phyloP scores from a whole-genome alignment of 495 filamentous ascomycete species.

The Aspergillus saccharolyticus region DNA sequence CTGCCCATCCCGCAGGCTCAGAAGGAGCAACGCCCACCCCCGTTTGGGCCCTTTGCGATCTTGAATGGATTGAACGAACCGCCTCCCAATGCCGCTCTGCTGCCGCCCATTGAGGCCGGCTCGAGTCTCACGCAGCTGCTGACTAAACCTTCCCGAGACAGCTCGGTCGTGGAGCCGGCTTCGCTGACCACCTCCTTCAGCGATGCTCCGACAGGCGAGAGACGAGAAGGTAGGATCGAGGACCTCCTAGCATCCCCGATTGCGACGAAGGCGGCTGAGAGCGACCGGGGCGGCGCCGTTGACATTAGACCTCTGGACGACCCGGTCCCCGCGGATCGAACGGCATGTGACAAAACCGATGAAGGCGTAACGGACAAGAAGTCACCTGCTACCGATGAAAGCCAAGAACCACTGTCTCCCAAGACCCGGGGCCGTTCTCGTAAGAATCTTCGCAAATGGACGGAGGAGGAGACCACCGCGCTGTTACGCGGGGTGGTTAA shows the following conservation, averaged over 20 bases:
- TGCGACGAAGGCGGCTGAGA: conserved; percentile 20
- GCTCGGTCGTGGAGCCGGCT: conserved; percentile 22
- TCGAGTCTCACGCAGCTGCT: conserved; percentile 38
- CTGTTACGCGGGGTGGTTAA: conserved; percentile 71
- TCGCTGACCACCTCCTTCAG: conserved; percentile 15
- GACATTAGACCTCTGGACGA: conserved; percentile 11
- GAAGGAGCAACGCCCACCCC: conserved; percentile 44
- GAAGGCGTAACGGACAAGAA: conserved; percentile 1
- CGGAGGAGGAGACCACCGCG: conserved; percentile 74
- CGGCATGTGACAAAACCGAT: neutral
- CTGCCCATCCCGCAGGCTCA: conserved; percentile 44
- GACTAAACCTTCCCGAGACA: conserved; percentile 31
- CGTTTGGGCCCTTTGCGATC: conserved; percentile 55
- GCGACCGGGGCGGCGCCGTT: conserved; percentile 10
- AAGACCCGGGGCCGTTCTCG: conserved; percentile 41
- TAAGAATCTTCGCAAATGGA: conserved; percentile 62
- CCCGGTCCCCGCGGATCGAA: neutral
- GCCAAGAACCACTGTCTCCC: conserved; percentile 32
- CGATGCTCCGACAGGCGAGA: conserved; percentile 29
- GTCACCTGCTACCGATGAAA: conserved; percentile 13
- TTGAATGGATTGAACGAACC: conserved; percentile 73
- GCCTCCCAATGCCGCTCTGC: conserved; percentile 65
- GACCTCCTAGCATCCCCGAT: conserved; percentile 34
- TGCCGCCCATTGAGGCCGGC: conserved; percentile 63
- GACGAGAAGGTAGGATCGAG: conserved; percentile 34